These are phyloP conservation scores for Globisporangium camurandrum DNA, from an alignment of 352 stramenopile genomes.

Conservation along the genomic window DNA sequence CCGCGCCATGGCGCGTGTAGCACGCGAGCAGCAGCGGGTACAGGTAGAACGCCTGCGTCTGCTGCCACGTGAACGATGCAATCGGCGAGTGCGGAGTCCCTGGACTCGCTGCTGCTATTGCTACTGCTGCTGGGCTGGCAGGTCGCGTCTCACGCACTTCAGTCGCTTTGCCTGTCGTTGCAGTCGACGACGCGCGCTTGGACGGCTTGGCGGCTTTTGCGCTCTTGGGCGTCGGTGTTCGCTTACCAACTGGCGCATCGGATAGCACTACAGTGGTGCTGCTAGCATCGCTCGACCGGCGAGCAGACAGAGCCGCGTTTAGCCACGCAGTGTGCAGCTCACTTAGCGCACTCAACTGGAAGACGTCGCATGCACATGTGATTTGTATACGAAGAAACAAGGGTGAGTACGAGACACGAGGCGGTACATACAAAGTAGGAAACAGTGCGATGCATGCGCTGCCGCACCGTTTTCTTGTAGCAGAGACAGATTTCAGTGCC, in stretches of 20 bases:
- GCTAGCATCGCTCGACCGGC: not conserved
- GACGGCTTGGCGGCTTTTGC: slow-evolving; percentile 1
- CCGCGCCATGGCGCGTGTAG: slow-evolving; percentile 62
- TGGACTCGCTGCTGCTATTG: not conserved
- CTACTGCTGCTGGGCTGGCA: not conserved
- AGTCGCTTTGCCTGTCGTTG: slow-evolving; percentile 3
- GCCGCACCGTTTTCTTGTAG: slow-evolving; percentile 74
- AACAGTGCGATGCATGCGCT: too few species aligned
- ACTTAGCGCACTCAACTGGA: slow-evolving; percentile 24
- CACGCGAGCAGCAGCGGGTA: slow-evolving; percentile 72
- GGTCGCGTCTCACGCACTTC: slow-evolving; percentile 6
- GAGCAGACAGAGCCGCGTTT: slow-evolving; percentile 11
- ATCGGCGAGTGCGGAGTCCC: not conserved
- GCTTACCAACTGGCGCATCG: too few species aligned
- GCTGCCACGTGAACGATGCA: slow-evolving; percentile 6
- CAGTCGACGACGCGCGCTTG: not conserved
- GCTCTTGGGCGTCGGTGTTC: not conserved
- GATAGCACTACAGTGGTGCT: not conserved
- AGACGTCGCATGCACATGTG: not conserved
- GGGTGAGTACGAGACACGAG: too few species aligned
- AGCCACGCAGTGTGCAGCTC: slow-evolving; percentile 39
- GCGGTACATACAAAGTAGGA: too few species aligned
- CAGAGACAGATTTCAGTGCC: slow-evolving; percentile 70
- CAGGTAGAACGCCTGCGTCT: slow-evolving; percentile 56
- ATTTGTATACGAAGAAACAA: too few species aligned